Conservation (phyloP, 2,329 filamentous ascomycete species). For the Raffaelea arxii region DNA sequence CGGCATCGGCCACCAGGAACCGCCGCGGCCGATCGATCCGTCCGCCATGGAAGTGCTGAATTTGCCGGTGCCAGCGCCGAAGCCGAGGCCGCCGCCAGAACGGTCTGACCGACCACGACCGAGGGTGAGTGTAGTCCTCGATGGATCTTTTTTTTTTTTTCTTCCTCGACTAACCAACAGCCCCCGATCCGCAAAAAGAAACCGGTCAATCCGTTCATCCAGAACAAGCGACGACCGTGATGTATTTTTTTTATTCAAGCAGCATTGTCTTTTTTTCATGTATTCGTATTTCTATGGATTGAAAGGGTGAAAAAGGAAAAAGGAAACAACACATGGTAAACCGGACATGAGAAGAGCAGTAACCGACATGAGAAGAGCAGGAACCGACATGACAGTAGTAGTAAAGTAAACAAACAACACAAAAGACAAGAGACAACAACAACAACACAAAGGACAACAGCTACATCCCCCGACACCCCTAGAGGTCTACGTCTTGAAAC, state of each 20-base stretch:
- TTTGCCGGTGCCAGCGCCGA: slow-evolving; percentile 22
- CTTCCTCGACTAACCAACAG: neutral
- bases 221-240: slow-evolving; percentile 14
- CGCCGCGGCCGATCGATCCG: slow-evolving; percentile 29
- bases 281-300: too few species aligned
- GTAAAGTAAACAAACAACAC: too few species aligned
- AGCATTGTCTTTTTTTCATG: too few species aligned
- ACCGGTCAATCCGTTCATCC: slow-evolving; percentile 35
- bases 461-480: neutral
- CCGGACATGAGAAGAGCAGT: too few species aligned
- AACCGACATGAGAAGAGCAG: too few species aligned
- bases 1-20: slow-evolving; percentile 8
- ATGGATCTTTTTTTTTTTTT: neutral
- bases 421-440: neutral
- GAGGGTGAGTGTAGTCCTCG: slow-evolving; percentile 1
- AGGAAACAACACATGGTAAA: too few species aligned
- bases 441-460: neutral
- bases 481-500: slow-evolving; percentile 57
- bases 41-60: slow-evolving; percentile 44
- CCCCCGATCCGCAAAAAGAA: slow-evolving; percentile 20
- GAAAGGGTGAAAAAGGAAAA: too few species aligned
- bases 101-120: slow-evolving; percentile 5
- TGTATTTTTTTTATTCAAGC: too few species aligned
- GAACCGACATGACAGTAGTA: too few species aligned
- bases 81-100: slow-evolving; percentile 3